phyloP scores from a whole-genome alignment of 805 yeast genomes.

The Tetrapisispora arboricola region DNA sequence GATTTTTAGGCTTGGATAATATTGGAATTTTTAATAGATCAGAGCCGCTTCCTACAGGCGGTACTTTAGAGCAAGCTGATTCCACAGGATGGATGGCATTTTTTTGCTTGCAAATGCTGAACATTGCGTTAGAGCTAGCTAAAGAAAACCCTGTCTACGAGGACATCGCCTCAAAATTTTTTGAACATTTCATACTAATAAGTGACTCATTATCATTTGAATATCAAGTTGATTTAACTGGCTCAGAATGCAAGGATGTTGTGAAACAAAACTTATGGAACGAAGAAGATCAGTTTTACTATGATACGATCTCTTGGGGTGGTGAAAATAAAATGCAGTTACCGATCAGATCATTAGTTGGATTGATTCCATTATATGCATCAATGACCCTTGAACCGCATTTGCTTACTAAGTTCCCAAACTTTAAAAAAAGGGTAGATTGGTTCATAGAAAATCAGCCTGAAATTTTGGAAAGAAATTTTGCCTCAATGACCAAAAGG shows the following conservation, averaged over 20 bases:
- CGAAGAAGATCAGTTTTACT: constrained; percentile 78
- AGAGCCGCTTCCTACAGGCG: constrained; percentile 89
- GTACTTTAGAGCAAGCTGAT: constrained; percentile 84
- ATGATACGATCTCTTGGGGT: constrained; percentile 84
- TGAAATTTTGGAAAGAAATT: constrained; percentile 65
- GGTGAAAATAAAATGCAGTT: constrained; percentile 54
- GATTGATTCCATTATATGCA: constrained; percentile 85
- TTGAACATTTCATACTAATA: constrained; percentile 83
- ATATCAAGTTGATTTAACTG: constrained; percentile 22
- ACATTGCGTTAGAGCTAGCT: constrained; percentile 83
- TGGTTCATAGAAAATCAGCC: constrained; percentile 73
- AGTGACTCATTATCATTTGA: constrained; percentile 87
- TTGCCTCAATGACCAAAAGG: constrained; percentile 69
- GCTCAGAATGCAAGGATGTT: constrained; percentile 31
- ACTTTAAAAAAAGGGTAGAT: constrained; percentile 68
- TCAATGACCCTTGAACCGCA: constrained; percentile 82
- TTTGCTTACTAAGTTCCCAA: constrained; percentile 63
- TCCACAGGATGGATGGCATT: constrained; percentile 98
- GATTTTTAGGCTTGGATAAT: constrained; percentile 85
- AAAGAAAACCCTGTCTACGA: constrained; percentile 79
- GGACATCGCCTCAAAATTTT: constrained; percentile 87
- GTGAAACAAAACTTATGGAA: constrained; percentile 73
- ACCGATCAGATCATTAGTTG: constrained; percentile 83
- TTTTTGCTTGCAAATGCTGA: constrained; percentile 80
- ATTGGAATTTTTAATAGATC: constrained; percentile 89